Percentiles rank a stretch among this genome's conserved stretches.
Evolutionary conservation across 306 rosid species (phyloP).

Genomic region (Inga laurina): DNA sequence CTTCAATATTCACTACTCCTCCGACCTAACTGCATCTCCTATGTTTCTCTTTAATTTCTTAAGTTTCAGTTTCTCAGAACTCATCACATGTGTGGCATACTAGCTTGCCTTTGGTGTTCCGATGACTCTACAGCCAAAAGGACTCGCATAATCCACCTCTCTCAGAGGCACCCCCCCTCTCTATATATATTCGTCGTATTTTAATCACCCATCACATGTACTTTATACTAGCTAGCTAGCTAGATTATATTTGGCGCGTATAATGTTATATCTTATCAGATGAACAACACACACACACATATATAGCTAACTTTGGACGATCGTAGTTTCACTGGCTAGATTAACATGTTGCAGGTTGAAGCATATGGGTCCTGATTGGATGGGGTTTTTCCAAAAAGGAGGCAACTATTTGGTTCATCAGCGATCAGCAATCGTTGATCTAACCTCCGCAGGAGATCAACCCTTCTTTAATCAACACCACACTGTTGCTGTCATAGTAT

Average conservation of each 20-base stretch:
- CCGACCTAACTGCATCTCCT: background rate
- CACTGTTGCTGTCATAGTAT: slow-evolving; percentile 56
- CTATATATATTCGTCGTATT: no score
- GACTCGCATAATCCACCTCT: background rate
- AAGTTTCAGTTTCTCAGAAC: background rate
- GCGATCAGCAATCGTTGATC: slow-evolving; percentile 59
- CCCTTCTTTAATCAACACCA: slow-evolving; percentile 61
- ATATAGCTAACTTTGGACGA: background rate
- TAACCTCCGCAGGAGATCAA: slow-evolving; percentile 73
- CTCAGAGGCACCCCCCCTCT: background rate
- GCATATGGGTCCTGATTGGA: slow-evolving; percentile 74
- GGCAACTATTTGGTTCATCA: slow-evolving; percentile 65
- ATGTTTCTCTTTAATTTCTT: background rate
- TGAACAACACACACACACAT: no score
- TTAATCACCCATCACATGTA: no score
- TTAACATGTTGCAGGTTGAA: slow-evolving; percentile 39
- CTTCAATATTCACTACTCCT: background rate
- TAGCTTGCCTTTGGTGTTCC: background rate
- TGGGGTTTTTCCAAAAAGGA: slow-evolving; percentile 52
- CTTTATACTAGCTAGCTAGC: no score
- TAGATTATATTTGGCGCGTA: no score
- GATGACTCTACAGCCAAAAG: background rate
- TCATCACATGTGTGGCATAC: background rate
- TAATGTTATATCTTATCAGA: no score
- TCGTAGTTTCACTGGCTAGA: no score